Conservation (phyloP, 163 green algal species). For the Prototheca stagnorum region DNA sequence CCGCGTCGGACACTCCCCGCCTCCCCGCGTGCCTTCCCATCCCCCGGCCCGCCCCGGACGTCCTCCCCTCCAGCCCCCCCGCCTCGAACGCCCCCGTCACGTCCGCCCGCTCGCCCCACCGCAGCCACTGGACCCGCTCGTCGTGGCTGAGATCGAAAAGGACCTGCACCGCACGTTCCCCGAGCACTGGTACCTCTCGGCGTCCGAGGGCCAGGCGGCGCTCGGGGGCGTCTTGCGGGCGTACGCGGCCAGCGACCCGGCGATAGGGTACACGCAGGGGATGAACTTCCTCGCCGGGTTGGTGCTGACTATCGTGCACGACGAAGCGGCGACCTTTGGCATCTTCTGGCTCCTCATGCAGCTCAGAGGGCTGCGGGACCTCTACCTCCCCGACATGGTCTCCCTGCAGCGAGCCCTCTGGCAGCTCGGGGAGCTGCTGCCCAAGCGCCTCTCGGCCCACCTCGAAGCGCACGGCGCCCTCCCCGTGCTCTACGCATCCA, state of each 20-base stretch:
- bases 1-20: no score
- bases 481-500: constrained; percentile 36
- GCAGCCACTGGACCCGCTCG: constrained; percentile 6
- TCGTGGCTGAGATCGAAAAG: constrained; percentile 33
- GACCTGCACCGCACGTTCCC: constrained; percentile 40
- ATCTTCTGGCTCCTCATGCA: constrained; percentile 49
- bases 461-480: constrained; percentile 25
- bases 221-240: constrained; percentile 30
- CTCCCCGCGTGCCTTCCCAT: no score
- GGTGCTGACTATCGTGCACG: constrained; percentile 31
- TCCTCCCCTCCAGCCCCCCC: no score
- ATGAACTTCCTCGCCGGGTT: constrained; percentile 63
- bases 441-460: constrained; percentile 17
- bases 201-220: constrained; percentile 18
- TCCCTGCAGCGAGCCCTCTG: constrained; percentile 41
- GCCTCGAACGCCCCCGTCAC: background rate
- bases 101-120: background rate
- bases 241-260: constrained; percentile 26
- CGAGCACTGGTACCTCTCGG: constrained; percentile 12
- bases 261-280: constrained; percentile 32
- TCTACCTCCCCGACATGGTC: constrained; percentile 38
- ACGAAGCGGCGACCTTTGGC: constrained; percentile 33
- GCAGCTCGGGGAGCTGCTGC: constrained; percentile 32
- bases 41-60: no score
- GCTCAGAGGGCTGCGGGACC: constrained; percentile 28